These are phyloP conservation scores for Rosa multiflora DNA, from an alignment of 306 rosid species.

Conservation along the genomic window DNA sequence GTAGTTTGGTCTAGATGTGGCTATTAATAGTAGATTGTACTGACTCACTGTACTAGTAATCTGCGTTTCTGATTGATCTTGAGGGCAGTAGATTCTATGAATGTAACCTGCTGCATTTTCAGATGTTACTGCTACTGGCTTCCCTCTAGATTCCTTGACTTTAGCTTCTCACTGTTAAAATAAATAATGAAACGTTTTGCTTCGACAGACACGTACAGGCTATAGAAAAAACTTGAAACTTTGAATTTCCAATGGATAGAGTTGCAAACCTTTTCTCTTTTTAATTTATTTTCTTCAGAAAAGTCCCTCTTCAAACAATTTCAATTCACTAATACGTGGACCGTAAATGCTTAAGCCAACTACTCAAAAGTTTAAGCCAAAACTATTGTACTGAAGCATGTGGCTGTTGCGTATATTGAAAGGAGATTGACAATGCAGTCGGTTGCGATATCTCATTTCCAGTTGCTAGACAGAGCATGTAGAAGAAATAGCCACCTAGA, in stretches of 20 bases:
- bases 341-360: background rate
- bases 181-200: too few relatives aligned
- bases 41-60: background rate
- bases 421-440: background rate
- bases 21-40: background rate
- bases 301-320: background rate
- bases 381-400: background rate
- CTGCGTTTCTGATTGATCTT: slow-evolving; percentile 10
- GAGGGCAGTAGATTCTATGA: background rate
- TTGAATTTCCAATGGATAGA: background rate
- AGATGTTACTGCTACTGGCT: too few relatives aligned
- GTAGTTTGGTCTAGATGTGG: background rate
- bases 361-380: background rate
- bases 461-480: slow-evolving; percentile 1
- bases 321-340: background rate
- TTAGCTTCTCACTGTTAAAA: too few relatives aligned
- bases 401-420: background rate
- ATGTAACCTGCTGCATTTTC: background rate
- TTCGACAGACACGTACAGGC: background rate
- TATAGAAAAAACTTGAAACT: background rate
- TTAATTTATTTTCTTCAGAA: background rate
- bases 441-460: background rate
- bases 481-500: background rate
- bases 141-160: background rate
- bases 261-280: background rate